phyloP scores from a whole-genome alignment of 352 stramenopile species.

The Blastocystis sp. region DNA sequence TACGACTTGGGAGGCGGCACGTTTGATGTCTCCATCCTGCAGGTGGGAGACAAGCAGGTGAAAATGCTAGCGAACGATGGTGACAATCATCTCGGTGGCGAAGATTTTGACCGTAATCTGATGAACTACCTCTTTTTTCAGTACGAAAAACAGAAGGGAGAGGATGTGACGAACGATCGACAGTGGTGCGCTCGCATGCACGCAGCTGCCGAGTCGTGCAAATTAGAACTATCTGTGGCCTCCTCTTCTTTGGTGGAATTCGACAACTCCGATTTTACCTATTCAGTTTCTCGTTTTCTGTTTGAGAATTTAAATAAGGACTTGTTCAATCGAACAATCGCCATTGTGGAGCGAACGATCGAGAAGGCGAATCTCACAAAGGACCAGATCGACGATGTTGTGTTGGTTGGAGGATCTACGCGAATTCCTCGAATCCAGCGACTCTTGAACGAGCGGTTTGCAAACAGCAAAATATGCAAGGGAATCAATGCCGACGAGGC shows the following conservation, averaged over 20 bases:
- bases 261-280: neutral
- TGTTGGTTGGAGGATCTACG: constrained; percentile 94
- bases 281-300: neutral
- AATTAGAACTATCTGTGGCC: constrained; percentile 85
- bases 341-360: constrained; percentile 85
- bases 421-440: constrained; percentile 93
- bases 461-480: constrained; percentile 31
- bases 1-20: constrained; percentile 95
- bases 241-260: constrained; percentile 73
- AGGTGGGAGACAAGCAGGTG: constrained; percentile 77
- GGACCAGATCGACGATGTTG: constrained; percentile 92
- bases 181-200: constrained; percentile 77
- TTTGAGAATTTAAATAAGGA: neutral
- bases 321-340: constrained; percentile 76
- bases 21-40: constrained; percentile 83
- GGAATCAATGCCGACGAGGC: constrained; percentile 92
- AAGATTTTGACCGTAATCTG: constrained; percentile 71
- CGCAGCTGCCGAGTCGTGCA: constrained; percentile 67
- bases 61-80: constrained; percentile 70
- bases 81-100: constrained; percentile 65
- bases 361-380: constrained; percentile 89
- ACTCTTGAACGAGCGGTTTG: constrained; percentile 94
- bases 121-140: constrained; percentile 99
- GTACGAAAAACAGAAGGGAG: constrained; percentile 94
- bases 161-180: constrained; percentile 66